These are phyloP conservation scores for Aspergillus ochraceus DNA, from an alignment of 2,329 filamentous ascomycete genomes.

Conservation along the genomic window DNA sequence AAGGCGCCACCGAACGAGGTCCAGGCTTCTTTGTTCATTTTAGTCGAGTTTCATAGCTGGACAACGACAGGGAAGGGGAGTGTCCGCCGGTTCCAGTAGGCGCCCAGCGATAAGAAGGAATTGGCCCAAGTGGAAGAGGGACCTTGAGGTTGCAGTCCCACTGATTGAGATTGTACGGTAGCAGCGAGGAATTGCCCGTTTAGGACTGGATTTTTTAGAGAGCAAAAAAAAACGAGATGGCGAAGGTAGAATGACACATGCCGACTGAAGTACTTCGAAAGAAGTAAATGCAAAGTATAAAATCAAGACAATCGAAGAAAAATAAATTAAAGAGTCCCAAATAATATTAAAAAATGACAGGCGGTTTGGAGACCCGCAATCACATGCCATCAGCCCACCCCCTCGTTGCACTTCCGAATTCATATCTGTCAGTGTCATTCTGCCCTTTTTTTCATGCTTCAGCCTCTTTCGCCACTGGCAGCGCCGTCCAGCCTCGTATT, in stretches of 20 bases:
- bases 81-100: neutral
- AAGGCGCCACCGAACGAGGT: neutral
- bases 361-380: slow-evolving; percentile 30
- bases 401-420: neutral
- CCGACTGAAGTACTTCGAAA: neutral
- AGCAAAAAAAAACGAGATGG: neutral
- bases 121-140: neutral
- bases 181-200: neutral
- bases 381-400: slow-evolving; percentile 27
- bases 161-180: neutral
- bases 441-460: neutral
- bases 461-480: neutral
- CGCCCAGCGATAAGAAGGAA: neutral
- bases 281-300: neutral
- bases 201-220: too few species aligned
- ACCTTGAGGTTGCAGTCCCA: neutral
- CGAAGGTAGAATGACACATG: neutral
- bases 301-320: neutral
- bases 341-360: neutral
- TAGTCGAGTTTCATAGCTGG: too few species aligned
- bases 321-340: neutral
- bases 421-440: neutral
- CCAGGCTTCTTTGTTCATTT: neutral
- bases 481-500: neutral
- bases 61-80: too few species aligned